These are phyloP conservation scores for Alternaria infectoria DNA, from an alignment of 2,329 filamentous ascomycete genomes.

Conservation along the genomic window DNA sequence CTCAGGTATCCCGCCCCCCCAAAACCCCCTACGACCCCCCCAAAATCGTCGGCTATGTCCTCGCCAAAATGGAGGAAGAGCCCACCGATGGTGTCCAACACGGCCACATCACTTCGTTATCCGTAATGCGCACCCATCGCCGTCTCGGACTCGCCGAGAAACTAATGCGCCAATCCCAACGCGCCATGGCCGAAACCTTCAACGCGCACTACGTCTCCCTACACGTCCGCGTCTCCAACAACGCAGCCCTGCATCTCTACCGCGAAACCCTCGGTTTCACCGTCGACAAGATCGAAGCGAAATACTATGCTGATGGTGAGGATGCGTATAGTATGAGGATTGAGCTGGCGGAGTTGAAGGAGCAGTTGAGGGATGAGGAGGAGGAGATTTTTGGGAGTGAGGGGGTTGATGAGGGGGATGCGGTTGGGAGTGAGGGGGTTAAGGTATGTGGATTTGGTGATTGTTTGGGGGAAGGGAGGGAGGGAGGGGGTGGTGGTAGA, in stretches of 20 bases:
- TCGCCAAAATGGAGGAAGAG: conserved; percentile 99
- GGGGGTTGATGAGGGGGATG: conserved; percentile 42
- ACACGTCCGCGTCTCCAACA: conserved; percentile 94
- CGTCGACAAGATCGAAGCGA: conserved; percentile 67
- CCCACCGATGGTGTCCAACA: conserved; percentile 88
- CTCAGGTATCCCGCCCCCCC: conserved; percentile 72
- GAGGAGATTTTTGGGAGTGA: conserved; percentile 44
- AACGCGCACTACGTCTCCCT: conserved; percentile 90
- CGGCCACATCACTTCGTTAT: conserved; percentile 94
- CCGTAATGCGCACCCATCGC: conserved; percentile 95
- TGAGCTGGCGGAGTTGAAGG: conserved; percentile 68
- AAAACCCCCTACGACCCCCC: conserved; percentile 86
- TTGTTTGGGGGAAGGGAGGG: too few relatives aligned
- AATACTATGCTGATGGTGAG: conserved; percentile 98
- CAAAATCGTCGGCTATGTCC: conserved; percentile 98
- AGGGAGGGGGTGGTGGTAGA: too few relatives aligned
- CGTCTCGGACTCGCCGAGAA: conserved; percentile 93
- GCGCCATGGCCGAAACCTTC: conserved; percentile 96
- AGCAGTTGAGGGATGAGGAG: conserved; percentile 57
- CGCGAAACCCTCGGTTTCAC: conserved; percentile 62
- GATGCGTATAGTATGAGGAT: conserved; percentile 95
- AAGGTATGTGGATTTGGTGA: too few relatives aligned
- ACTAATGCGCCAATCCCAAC: conserved; percentile 94
- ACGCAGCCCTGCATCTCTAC: conserved; percentile 89
- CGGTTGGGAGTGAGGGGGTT: conserved; percentile 42